Evolutionary conservation across 1,139 yeast species (phyloP), one percentile per base, ranked within the genome.

Genomic region (Yamadazyma taylorii): DNA sequence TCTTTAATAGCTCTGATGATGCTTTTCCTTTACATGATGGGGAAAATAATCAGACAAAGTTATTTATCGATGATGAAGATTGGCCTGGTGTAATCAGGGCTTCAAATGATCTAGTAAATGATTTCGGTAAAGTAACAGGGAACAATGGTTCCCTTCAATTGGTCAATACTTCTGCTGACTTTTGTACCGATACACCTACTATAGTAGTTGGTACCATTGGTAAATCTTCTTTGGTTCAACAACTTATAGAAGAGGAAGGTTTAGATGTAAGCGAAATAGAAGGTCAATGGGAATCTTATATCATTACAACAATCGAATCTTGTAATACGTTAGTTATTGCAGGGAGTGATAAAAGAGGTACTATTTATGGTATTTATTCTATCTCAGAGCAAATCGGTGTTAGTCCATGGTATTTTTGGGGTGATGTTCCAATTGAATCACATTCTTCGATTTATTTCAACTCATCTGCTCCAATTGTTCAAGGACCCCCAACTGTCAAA

Each of bases 351-450:
- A 47, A 47, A 35, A 32, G 51, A 34, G 51, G 51, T 14, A 37
- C 50, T 17, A 47, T 47, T 23, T 47, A 35, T 33, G 51, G 50
- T 15, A 38, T 44, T 23, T 47, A 47, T 40, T 36, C 41, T 19
- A 42, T 47, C 31, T 47, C 51, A 5, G 49, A 45, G 34, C 41
- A 38, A 34, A 47, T 47, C 31, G 51, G 51, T 3, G 52, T 49
- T 28, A 43, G 49, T 39, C 52, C 53, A 12, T 49, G 50, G 51
- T 39, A 49, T 30, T 49, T 30, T 30, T 49, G 48, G 46, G 40
- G 43, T 26, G 51, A 47, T 36, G 51, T 46, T 10, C 43, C 43
- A 3, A 36, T 38, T 10, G 37, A 37, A 19, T 32, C 38, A 7
- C 49, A 43, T 26, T 32, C 33, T 5, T 17, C 39, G 5, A 37